These are phyloP conservation scores for Colletotrichum chlorophyti DNA, from an alignment of 2,329 filamentous ascomycete genomes.

Conservation along the genomic window DNA sequence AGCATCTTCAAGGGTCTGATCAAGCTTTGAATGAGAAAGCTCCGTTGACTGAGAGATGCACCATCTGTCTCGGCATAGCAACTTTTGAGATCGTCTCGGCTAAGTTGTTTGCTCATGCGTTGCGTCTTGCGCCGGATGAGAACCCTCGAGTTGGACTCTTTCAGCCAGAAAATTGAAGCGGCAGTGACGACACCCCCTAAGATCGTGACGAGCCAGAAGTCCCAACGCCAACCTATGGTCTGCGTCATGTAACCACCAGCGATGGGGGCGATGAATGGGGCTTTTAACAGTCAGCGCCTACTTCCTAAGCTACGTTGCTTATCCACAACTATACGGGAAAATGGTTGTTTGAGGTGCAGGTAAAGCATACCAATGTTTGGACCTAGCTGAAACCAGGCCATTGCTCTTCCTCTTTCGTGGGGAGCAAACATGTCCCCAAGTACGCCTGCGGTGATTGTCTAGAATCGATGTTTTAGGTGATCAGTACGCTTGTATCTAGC, in stretches of 20 bases:
- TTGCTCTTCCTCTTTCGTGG: too few relatives aligned
- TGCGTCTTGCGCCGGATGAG: conserved; percentile 57
- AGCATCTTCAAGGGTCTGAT: conserved; percentile 59
- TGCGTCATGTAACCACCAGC: conserved; percentile 57
- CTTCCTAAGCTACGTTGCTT: too few relatives aligned
- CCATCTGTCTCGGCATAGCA: conserved; percentile 23
- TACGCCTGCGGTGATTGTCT: conserved; percentile 61
- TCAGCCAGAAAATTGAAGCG: conserved; percentile 39
- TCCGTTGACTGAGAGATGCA: conserved; percentile 33
- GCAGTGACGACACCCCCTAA: too few relatives aligned
- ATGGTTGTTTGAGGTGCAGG: too few relatives aligned
- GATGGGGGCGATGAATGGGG: conserved; percentile 54
- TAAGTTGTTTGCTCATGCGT: conserved; percentile 51
- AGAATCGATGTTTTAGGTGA: too few relatives aligned
- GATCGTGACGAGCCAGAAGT: conserved; percentile 60
- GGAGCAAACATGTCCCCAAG: conserved; percentile 62
- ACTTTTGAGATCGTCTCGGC: conserved; percentile 45
- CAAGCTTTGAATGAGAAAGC: conserved; percentile 50
- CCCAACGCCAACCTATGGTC: conserved; percentile 59
- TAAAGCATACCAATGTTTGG: too few relatives aligned
- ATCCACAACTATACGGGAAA: too few relatives aligned
- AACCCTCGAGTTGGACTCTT: conserved; percentile 56
- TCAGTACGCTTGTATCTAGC: too few relatives aligned
- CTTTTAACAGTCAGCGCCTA: too few relatives aligned
- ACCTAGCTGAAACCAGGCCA: too few relatives aligned